phyloP scores from a whole-genome alignment of 2,329 filamentous ascomycete species.

The Trichophyton rubrum region DNA sequence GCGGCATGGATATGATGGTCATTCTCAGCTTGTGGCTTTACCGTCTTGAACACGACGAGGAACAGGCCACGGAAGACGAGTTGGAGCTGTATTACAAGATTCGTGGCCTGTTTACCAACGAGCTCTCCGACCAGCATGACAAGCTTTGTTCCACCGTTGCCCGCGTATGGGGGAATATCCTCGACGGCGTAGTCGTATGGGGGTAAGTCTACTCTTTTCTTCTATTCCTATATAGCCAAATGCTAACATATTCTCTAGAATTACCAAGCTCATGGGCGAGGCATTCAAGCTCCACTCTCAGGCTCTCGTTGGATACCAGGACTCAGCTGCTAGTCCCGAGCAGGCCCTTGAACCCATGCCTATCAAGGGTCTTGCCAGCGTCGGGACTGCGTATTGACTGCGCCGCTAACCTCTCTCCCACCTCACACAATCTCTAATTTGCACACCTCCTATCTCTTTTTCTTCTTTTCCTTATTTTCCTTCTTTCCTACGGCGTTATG shows the following conservation, averaged over 20 bases:
- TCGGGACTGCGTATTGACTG: slow-evolving; percentile 31
- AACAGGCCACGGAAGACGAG: slow-evolving; percentile 41
- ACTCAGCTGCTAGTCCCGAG: slow-evolving; percentile 31
- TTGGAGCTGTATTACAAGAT: slow-evolving; percentile 51
- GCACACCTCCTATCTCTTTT: neutral
- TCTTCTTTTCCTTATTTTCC: too few species aligned
- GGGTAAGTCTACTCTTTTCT: slow-evolving; percentile 62
- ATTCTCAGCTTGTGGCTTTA: slow-evolving; percentile 97
- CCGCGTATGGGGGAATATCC: slow-evolving; percentile 91
- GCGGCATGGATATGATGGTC: slow-evolving; percentile 93
- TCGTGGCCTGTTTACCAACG: slow-evolving; percentile 72
- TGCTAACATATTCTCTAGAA: slow-evolving; percentile 30
- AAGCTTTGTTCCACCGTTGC: slow-evolving; percentile 93
- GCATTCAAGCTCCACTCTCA: slow-evolving; percentile 95
- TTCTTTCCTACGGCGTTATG: neutral
- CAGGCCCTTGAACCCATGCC: slow-evolving; percentile 33
- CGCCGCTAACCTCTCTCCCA: neutral
- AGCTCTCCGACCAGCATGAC: slow-evolving; percentile 69
- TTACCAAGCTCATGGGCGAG: slow-evolving; percentile 81
- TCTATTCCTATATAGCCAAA: neutral
- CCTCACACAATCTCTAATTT: neutral
- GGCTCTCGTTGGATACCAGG: slow-evolving; percentile 86
- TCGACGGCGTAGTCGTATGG: slow-evolving; percentile 98
- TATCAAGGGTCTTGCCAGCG: slow-evolving; percentile 32
- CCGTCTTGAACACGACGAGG: slow-evolving; percentile 97